Percentiles rank a stretch among this genome's conserved stretches.
phyloP scores from a whole-genome alignment of 2,329 filamentous ascomycete species.

The Fusarium staphyleae region DNA sequence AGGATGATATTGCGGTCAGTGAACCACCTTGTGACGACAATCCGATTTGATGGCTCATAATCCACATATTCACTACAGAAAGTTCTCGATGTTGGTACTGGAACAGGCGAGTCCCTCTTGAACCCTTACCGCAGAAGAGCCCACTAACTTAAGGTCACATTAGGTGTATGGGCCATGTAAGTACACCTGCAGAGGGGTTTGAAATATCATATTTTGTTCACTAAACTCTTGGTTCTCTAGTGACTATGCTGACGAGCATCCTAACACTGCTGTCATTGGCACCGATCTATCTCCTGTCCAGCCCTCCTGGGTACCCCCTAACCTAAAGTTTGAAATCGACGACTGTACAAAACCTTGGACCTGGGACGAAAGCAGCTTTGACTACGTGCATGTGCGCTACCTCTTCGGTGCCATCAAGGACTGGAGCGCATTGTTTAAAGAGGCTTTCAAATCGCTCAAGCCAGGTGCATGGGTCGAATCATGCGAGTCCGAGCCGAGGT shows the following conservation, averaged over 20 bases:
- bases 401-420: conserved; percentile 11
- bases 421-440: conserved; percentile 7
- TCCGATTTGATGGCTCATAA: not conserved
- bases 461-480: conserved; percentile 22
- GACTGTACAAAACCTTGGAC: conserved; percentile 13
- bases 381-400: conserved; percentile 18
- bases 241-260: conserved; percentile 17
- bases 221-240: not conserved
- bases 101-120: not conserved
- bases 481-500: conserved; percentile 6
- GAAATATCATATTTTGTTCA: no score
- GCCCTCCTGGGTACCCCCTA: conserved; percentile 10
- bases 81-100: conserved; percentile 13
- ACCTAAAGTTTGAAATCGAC: conserved; percentile 18
- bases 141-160: not conserved
- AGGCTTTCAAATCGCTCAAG: conserved; percentile 6
- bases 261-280: conserved; percentile 6
- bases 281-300: conserved; percentile 16
- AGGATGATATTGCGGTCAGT: conserved; percentile 5
- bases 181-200: not conserved
- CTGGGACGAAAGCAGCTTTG: conserved; percentile 10
- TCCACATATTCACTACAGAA: not conserved
- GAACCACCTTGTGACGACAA: accelerated
- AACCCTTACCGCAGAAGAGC: not conserved
- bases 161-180: conserved; percentile 19